Evolutionary conservation across 2,329 filamentous ascomycete species (phyloP), one percentile per base, ranked within the genome.

Genomic region (Fusarium agapanthi): DNA sequence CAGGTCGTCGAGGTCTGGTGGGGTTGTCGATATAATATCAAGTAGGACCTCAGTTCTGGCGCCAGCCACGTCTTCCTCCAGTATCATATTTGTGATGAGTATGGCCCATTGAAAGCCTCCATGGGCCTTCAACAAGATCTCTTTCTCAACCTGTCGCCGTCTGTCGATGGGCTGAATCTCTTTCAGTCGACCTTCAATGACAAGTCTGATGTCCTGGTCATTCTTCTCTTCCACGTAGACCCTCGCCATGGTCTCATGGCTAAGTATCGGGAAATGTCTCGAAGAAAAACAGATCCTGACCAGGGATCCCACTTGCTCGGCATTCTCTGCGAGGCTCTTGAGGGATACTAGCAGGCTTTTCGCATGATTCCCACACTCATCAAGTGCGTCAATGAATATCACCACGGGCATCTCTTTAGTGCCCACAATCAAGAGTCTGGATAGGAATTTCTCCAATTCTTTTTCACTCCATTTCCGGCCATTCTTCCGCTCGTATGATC

Each of bases 41-140:
- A 35, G 24, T 5, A 61, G 11, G 5, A 7, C 28, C 13, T 44
- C 30, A 2, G 20, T 56, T n/a, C 12, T 56, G 7, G 24, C 12
- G 6, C 37, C 48, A 8, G 20, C 24, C 7, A 32, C 1, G 4
- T 55, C 32, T 10, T n/a, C 37, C 3, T 64, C 12, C 1, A 15
- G 26, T 7, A 64, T 15, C 13, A 51, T 61, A 4, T 30, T n/a
- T 1, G 32, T 60, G 5, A 38, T 20, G 3, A 64, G 26, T 5
- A 64, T 64, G 1, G 44, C 44, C 61, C 55, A 64, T 16, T 61
- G 56, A 2, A 61, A 61, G 1, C 45, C 45, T 5, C 61, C 56
- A 4, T 51, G 44, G 0, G 61, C 56, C 10, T 51, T 51, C 11
- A 24, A 20, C 0, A 44, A 3, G 0, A 64, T 34, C 4, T 45